Percentiles rank a stretch among this genome's conserved stretches.
Evolutionary conservation across 108 stramenopile genomes (phyloP).

Genomic region (Cyclotella distinguenda): DNA sequence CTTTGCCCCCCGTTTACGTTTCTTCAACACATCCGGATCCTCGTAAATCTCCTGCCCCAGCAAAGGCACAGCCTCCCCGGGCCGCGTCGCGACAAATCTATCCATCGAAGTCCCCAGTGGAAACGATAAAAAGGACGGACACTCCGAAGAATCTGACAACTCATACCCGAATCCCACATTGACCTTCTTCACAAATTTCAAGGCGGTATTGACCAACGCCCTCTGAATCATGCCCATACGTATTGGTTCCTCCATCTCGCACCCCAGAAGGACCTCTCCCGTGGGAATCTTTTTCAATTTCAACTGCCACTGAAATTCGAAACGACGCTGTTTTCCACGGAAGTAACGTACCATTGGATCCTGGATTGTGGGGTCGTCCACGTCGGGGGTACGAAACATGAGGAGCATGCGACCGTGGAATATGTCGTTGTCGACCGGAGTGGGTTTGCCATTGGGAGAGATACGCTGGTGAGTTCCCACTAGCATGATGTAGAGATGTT

Average conservation of each 20-base stretch:
- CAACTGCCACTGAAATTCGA: constrained; percentile 92
- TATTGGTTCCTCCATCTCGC: constrained; percentile 78
- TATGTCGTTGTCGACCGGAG: constrained; percentile 69
- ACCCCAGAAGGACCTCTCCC: constrained; percentile 76
- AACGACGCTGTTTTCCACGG: constrained; percentile 75
- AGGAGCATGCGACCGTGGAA: constrained; percentile 79
- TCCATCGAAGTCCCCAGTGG: constrained; percentile 82
- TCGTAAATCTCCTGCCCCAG: constrained; percentile 78
- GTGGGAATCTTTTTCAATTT: constrained; percentile 75
- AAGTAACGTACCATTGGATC: constrained; percentile 62
- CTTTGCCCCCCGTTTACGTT: constrained; percentile 59
- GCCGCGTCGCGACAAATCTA: constrained; percentile 78
- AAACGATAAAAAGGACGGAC: constrained; percentile 81
- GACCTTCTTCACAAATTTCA: constrained; percentile 85
- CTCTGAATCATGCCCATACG: constrained; percentile 87
- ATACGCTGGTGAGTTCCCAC: constrained; percentile 44
- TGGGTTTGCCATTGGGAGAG: constrained; percentile 36
- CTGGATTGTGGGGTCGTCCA: constrained; percentile 48
- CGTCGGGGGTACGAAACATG: constrained; percentile 85
- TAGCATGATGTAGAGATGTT: constrained; percentile 49
- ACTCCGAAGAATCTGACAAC: constrained; percentile 34
- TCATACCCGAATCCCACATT: constrained; percentile 53
- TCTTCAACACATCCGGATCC: constrained; percentile 61
- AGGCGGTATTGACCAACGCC: constrained; percentile 78
- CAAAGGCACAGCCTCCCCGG: constrained; percentile 66